Evolutionary conservation across 805 yeast species (phyloP), one percentile per base, ranked within the genome.

Genomic region (Blastobotrys mokoenaii): DNA sequence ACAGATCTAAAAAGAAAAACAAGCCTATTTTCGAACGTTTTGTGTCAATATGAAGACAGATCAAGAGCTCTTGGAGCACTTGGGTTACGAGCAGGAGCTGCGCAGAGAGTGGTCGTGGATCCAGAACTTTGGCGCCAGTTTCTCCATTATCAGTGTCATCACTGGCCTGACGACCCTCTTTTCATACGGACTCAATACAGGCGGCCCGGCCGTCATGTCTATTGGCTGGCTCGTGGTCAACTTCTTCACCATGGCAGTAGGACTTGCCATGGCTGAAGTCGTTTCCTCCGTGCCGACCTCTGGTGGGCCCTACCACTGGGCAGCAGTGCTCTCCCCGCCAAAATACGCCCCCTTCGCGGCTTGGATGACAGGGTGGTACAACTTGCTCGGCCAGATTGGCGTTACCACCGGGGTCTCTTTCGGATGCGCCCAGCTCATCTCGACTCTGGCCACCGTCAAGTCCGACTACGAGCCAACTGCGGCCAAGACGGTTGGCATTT

Each of bases 171-270:
- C 82, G 3, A 71, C 83, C 12, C 71, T 79, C 17, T 66, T 79
- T 41, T 69, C 69, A 58, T 77, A 77, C 56, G 84, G 87, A 3
- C 63, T 82, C 40, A 65, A 80, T 8, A 62, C 73, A 29, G 77
- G 81, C 0, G 88, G 88, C 2, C 80, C 85, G 0, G 78, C 73
- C 7, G 78, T 81, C 5, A 69, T 80, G 47, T 67, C 80, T 2
- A 80, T 88, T 85, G 83, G 86, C 39, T 83, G 90, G 89, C 61
- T 79, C 40, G 56, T 78, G 11, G 72, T 84, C 29, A 70, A 78
- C 2, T 48, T 68, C 10, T 76, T 79, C 54, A 79, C 82, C 44
- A 56, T 80, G 48, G 56, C 68, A n/a, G n/a, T n/a, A n/a, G n/a
- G n/a, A n/a, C n/a, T n/a, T 9, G 67, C 81, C 12, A 75, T 83